Evolutionary conservation across 1,284 basidiomycete genomes (phyloP), one percentile per base, ranked within the genome.

Genomic region (Naganishia sp.): DNA sequence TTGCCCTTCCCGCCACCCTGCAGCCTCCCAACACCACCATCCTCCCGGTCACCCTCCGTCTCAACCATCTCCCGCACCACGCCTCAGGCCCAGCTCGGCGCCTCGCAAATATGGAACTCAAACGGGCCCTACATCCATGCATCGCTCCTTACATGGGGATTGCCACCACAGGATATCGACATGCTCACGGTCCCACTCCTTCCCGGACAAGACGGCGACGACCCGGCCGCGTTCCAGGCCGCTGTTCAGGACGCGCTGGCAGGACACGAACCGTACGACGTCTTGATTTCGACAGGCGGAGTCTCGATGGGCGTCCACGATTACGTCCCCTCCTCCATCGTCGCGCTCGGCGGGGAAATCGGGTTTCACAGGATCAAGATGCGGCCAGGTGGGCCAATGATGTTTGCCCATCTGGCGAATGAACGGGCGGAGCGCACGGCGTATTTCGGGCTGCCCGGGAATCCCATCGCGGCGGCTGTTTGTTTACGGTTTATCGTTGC

Each of bases 241-340:
- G 42, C 39, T 1, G 42, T 59, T 0, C 33, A 13, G 3, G 25
- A 16, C 21, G 64, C 56, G 9, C 23, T 64, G 18, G 18, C 50
- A n/a, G 18, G 21, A 4, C n/a, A 31, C 16, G 25, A 18, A 7
- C 52, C 60, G 7, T 53, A 59, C 18, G 64, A 66, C 39, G 42
- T 66, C 11, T 39, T 66, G 49, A 66, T 66, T 33, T 59, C 64
- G 6, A 66, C 64, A 25, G 64, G 64, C 23, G 64, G 64, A 1
- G 64, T 66, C 50, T 66, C 64, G 5, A 59, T 28, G n/a, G 64
- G 64, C 31, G 57, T 59, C n/a, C 64, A 66, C 18, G 64, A 66
- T 33, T 66, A 66, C 55, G 64, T 66, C 13, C 64, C 64, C 11
- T 21, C 49, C 15, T 66, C 64, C 5, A 43, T 66, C 23, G 18